A percentile compares a stretch with the other conserved stretches of the same genome.
Conservation (phyloP, 495 filamentous ascomycete genomes). For the Lasiosphaeris hirsuta region DNA sequence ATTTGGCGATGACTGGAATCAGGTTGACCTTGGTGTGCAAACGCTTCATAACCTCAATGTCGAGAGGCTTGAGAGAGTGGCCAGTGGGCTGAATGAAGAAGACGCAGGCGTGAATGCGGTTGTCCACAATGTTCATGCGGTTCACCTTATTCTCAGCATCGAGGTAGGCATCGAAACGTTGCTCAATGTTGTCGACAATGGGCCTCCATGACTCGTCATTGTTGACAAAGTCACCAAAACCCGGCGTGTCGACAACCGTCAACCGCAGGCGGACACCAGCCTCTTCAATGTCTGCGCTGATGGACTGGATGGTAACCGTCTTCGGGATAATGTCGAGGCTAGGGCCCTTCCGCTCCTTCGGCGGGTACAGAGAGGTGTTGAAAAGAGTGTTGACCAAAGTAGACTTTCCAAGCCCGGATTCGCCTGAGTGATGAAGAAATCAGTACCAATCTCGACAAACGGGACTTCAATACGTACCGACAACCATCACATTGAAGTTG, state of each 20-base stretch:
- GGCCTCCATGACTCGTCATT: slow-evolving; percentile 99
- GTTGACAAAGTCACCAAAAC: slow-evolving; percentile 99
- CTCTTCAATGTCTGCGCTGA: slow-evolving; percentile 98
- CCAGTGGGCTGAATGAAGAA: slow-evolving; percentile 99
- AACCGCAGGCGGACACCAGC: slow-evolving; percentile 95
- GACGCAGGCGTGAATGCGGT: slow-evolving; percentile 96
- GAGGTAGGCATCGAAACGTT: slow-evolving; percentile 94
- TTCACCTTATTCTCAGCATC: slow-evolving; percentile 99
- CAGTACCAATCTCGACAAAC: neutral
- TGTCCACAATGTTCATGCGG: slow-evolving; percentile 98
- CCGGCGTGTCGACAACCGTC: slow-evolving; percentile 96
- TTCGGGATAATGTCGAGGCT: slow-evolving; percentile 98
- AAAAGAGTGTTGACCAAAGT: slow-evolving; percentile 99
- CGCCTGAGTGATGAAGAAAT: slow-evolving; percentile 56
- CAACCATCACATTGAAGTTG: slow-evolving; percentile 99
- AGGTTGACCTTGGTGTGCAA: slow-evolving; percentile 99
- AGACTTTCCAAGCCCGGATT: slow-evolving; percentile 98
- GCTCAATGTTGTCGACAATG: slow-evolving; percentile 99
- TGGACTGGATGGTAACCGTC: slow-evolving; percentile 97
- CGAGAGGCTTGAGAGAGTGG: slow-evolving; percentile 97
- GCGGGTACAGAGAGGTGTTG: slow-evolving; percentile 98
- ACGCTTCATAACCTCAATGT: slow-evolving; percentile 98
- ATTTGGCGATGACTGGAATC: slow-evolving; percentile 98
- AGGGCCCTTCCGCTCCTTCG: slow-evolving; percentile 94
- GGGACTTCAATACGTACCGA: slow-evolving; percentile 61